phyloP scores from a whole-genome alignment of 2,329 filamentous ascomycete species.

The Aplosporella prunicola region DNA sequence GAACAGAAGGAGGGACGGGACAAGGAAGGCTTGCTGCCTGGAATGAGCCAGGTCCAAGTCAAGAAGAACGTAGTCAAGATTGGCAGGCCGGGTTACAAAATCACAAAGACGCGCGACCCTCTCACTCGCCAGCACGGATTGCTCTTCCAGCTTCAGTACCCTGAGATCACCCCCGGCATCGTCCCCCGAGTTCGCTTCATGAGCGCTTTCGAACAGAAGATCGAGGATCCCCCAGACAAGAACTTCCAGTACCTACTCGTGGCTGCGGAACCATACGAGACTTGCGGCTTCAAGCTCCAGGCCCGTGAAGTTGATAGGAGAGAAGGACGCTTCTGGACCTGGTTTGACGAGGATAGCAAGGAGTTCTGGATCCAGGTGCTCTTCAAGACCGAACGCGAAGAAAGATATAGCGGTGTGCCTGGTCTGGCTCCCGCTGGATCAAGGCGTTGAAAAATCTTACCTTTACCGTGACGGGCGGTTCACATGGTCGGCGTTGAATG shows the following conservation, averaged over 20 bases:
- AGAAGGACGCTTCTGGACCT: constrained; percentile 82
- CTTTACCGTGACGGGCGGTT: no score
- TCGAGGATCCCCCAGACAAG: constrained; percentile 92
- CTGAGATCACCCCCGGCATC: constrained; percentile 70
- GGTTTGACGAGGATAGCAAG: constrained; percentile 91
- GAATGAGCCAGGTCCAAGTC: constrained; percentile 51
- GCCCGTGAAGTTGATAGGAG: constrained; percentile 84
- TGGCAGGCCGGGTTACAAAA: constrained; percentile 91
- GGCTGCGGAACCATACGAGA: constrained; percentile 96
- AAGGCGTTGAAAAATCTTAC: constrained; percentile 17
- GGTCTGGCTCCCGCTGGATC: constrained; percentile 46
- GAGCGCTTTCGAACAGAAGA: constrained; percentile 92
- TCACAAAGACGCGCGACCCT: constrained; percentile 89
- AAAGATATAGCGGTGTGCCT: constrained; percentile 64
- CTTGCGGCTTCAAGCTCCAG: constrained; percentile 91
- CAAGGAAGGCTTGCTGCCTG: constrained; percentile 58
- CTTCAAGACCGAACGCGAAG: constrained; percentile 97
- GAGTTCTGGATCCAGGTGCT: constrained; percentile 97
- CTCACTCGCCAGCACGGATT: constrained; percentile 80
- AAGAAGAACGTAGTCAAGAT: constrained; percentile 87
- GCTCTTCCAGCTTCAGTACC: constrained; percentile 93
- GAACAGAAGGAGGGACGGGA: constrained; percentile 83
- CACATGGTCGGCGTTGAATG: no score
- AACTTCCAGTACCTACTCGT: constrained; percentile 91
- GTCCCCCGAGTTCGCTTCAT: constrained; percentile 87